phyloP scores from a whole-genome alignment of 2,329 filamentous ascomycete genomes.

The Aspergillus pseudotamarii region DNA sequence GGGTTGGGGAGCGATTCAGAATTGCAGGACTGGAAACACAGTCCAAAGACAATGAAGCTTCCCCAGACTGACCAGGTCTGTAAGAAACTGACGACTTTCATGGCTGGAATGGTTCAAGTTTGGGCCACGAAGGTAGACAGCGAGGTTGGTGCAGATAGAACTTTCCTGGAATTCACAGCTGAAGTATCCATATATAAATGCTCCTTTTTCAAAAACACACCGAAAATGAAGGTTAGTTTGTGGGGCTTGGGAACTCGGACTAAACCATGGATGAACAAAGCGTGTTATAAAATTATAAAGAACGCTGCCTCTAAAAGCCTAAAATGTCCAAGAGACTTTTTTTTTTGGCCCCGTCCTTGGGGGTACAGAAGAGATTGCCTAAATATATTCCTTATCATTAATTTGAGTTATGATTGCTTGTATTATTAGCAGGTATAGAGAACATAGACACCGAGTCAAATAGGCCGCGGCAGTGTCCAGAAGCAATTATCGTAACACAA shows the following conservation, averaged over 20 bases:
- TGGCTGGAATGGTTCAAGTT: neutral
- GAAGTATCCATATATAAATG: neutral
- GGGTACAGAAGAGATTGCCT: too few species aligned
- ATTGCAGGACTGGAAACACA: neutral
- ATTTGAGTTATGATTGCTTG: too few species aligned
- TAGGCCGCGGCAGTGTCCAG: too few species aligned
- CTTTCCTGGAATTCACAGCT: neutral
- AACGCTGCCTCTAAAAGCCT: neutral
- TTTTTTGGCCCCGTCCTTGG: neutral
- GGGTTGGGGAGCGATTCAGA: neutral
- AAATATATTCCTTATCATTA: too few species aligned
- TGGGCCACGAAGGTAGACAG: neutral
- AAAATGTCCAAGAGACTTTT: neutral
- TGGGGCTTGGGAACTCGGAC: neutral
- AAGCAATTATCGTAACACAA: too few species aligned
- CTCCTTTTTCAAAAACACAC: neutral
- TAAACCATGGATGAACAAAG: neutral
- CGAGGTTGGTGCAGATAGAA: neutral
- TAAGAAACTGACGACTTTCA: neutral
- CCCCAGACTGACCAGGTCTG: neutral
- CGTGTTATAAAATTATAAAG: neutral
- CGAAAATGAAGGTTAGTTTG: neutral
- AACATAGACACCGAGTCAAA: too few species aligned
- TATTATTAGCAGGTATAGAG: too few species aligned
- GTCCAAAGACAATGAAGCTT: neutral